These are phyloP conservation scores for Fagopyrum tataricum DNA, from an alignment of 148 eudicot genomes.

Conservation along the genomic window DNA sequence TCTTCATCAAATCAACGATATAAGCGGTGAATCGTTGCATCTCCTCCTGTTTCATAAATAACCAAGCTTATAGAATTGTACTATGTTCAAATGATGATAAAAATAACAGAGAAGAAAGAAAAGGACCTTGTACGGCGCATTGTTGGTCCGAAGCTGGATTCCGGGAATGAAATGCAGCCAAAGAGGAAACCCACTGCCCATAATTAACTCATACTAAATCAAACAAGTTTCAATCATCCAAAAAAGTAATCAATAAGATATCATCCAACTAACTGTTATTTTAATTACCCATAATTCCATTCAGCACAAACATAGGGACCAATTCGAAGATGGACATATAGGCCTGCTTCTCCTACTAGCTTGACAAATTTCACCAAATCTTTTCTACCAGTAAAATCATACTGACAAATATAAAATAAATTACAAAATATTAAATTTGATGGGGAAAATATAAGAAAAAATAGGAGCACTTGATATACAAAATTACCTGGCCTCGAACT, in stretches of 20 bases:
- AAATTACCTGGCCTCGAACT: conserved; percentile 51
- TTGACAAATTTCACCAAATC: conserved; percentile 84
- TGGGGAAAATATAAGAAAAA: not conserved
- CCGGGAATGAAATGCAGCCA: conserved; percentile 95
- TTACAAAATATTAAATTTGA: not conserved
- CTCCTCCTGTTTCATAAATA: conserved; percentile 48
- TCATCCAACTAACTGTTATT: not conserved
- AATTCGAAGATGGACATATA: conserved; percentile 74
- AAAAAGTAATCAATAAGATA: not conserved
- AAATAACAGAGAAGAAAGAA: not conserved
- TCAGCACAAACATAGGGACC: conserved; percentile 95
- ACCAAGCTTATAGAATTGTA: not conserved
- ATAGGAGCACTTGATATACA: not conserved
- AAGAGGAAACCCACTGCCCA: conserved; percentile 86
- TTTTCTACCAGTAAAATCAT: conserved; percentile 72
- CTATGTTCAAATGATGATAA: not conserved
- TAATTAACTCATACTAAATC: not conserved
- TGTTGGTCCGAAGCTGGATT: conserved; percentile 73
- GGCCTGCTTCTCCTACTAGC: conserved; percentile 68
- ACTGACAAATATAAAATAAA: conserved; percentile 34
- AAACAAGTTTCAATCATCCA: not conserved
- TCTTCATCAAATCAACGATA: conserved; percentile 87
- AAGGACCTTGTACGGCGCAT: conserved; percentile 80
- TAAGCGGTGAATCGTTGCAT: conserved; percentile 82
- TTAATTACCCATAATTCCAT: conserved; percentile 85